Conservation (phyloP, 169 alveolate genomes). For the Cryptosporidium muris region DNA sequence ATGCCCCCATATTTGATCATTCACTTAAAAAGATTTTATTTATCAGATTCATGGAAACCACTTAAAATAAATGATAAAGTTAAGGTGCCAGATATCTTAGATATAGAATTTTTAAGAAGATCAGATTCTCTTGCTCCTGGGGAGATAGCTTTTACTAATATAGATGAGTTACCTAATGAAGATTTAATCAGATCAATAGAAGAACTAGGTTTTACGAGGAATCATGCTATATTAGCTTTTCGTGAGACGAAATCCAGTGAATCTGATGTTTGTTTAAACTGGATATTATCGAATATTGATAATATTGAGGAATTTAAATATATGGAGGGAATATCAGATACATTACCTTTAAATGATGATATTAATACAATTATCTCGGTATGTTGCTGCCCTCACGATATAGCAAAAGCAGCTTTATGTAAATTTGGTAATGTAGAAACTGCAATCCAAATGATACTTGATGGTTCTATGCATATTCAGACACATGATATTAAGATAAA, state of each 20-base stretch:
- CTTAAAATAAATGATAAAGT: conserved; percentile 73
- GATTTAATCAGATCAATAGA: conserved; percentile 3
- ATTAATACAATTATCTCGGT: conserved; percentile 24
- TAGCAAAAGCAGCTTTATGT: conserved; percentile 19
- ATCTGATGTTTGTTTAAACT: conserved; percentile 73
- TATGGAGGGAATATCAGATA: background rate
- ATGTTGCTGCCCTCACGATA: conserved; percentile 37
- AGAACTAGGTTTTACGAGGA: conserved; percentile 38
- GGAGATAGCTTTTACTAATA: conserved; percentile 55
- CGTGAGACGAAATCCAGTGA: conserved; percentile 60
- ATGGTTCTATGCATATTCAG: background rate
- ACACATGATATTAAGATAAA: too few species aligned
- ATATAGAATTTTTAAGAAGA: conserved; percentile 72
- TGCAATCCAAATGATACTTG: conserved; percentile 56
- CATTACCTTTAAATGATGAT: background rate
- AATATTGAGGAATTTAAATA: background rate
- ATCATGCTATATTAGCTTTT: conserved; percentile 28
- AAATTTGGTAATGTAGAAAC: conserved; percentile 22
- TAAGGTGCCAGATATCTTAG: conserved; percentile 76
- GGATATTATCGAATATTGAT: conserved; percentile 76
- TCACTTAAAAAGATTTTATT: conserved; percentile 76
- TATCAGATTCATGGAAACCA: conserved; percentile 76
- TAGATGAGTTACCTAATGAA: conserved; percentile 1
- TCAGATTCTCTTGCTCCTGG: conserved; percentile 73
- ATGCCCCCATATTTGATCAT: conserved; percentile 75